Evolutionary conservation across 805 yeast genomes (phyloP).

Genomic region (Candida boleticola): DNA sequence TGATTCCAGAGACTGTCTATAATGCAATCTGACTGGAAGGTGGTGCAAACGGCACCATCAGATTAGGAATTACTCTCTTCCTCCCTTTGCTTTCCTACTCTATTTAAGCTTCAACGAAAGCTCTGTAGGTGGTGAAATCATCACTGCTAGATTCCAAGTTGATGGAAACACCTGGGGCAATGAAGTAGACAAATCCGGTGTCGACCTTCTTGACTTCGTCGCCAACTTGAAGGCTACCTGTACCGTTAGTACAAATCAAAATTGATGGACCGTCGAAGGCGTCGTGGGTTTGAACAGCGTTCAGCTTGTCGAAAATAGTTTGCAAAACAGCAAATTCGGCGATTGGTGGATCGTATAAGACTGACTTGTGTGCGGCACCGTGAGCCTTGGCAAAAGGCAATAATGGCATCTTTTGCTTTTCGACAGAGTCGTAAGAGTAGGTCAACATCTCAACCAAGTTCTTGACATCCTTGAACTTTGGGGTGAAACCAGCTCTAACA

Average conservation of each 20-base stretch:
- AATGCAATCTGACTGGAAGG: too few relatives aligned
- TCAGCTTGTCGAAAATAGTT: slow-evolving; percentile 55
- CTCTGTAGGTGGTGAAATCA: slow-evolving; percentile 81
- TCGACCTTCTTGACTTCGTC: slow-evolving; percentile 38
- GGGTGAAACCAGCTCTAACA: slow-evolving; percentile 99
- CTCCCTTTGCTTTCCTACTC: too few relatives aligned
- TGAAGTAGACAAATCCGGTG: slow-evolving; percentile 79
- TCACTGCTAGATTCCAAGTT: slow-evolving; percentile 52
- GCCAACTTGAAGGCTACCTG: slow-evolving; percentile 54
- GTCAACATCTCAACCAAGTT: slow-evolving; percentile 90
- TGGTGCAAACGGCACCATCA: too few relatives aligned
- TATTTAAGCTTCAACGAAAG: slow-evolving; percentile 61
- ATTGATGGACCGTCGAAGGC: slow-evolving; percentile 85
- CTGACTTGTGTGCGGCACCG: slow-evolving; percentile 61
- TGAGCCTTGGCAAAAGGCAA: slow-evolving; percentile 53
- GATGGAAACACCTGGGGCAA: slow-evolving; percentile 72
- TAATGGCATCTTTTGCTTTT: slow-evolving; percentile 87
- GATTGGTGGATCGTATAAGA: slow-evolving; percentile 91
- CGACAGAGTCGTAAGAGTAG: slow-evolving; percentile 83
- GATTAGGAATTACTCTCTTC: too few relatives aligned
- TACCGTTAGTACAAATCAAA: slow-evolving; percentile 78
- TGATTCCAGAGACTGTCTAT: too few relatives aligned
- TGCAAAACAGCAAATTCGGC: slow-evolving; percentile 94
- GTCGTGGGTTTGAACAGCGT: slow-evolving; percentile 53
- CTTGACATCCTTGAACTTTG: slow-evolving; percentile 93